Conservation (phyloP, 257 asterid genomes). For the Capsicum rhomboideum region DNA sequence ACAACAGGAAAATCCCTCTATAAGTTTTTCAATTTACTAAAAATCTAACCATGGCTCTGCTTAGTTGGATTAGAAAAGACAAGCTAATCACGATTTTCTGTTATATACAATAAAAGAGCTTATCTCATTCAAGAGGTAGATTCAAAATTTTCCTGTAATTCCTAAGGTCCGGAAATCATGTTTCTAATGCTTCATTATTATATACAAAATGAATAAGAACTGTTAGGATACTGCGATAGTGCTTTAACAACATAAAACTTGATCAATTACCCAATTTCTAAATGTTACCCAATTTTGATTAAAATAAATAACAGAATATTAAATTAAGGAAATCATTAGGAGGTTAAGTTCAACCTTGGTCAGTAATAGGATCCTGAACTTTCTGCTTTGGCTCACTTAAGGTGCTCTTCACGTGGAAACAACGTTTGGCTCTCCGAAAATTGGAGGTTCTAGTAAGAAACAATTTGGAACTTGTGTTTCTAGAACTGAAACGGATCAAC, state of each 20-base stretch:
- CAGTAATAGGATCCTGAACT: slow-evolving; percentile 27
- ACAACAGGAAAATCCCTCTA: background rate
- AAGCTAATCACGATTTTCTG: background rate
- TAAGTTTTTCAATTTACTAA: background rate
- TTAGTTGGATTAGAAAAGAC: background rate
- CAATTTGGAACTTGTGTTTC: slow-evolving; percentile 26
- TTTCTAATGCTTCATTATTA: background rate
- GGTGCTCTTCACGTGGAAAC: slow-evolving; percentile 37
- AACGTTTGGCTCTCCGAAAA: slow-evolving; percentile 24
- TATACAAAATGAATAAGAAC: background rate
- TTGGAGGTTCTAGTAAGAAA: slow-evolving; percentile 14
- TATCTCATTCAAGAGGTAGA: background rate
- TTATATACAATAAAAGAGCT: background rate
- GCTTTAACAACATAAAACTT: background rate
- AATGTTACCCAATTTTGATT: background rate
- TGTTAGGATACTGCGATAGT: background rate
- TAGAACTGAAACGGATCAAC: slow-evolving; percentile 31
- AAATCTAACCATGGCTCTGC: background rate
- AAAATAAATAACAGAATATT: background rate
- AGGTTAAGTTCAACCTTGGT: slow-evolving; percentile 20
- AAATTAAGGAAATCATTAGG: background rate
- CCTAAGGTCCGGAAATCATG: background rate
- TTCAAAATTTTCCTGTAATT: background rate
- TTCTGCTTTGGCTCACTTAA: slow-evolving; percentile 39
- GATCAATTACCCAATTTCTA: background rate